A percentile compares a stretch with the other conserved stretches of the same genome.
phyloP scores from a whole-genome alignment of 306 rosid genomes.

The Vigna trinervia region DNA sequence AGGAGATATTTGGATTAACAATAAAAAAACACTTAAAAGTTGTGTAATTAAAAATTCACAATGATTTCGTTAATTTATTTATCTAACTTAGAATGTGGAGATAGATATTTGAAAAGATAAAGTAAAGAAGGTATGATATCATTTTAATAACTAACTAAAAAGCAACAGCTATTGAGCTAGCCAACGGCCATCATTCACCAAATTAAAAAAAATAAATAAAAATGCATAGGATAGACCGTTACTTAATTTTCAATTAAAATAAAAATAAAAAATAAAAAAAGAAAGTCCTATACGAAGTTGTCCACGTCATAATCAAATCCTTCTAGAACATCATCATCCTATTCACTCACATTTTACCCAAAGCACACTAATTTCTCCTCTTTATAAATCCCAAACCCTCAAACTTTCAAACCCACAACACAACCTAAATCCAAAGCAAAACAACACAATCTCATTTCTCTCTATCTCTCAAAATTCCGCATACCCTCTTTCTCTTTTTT shows the following conservation, averaged over 20 bases:
- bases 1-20: too few species aligned
- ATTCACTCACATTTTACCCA: neutral
- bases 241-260: neutral
- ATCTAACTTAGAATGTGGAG: neutral
- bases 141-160: neutral
- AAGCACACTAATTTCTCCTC: neutral
- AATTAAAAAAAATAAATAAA: too few species aligned
- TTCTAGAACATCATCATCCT: neutral
- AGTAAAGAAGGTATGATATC: neutral
- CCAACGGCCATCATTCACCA: too few species aligned
- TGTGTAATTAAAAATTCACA: too few species aligned
- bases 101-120: neutral
- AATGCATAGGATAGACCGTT: neutral
- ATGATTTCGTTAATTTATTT: too few species aligned
- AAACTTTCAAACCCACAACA: neutral
- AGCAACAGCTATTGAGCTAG: neutral
- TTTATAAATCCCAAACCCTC: constrained; percentile 17
- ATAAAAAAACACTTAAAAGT: too few species aligned
- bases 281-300: neutral
- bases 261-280: too few species aligned
- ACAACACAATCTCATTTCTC: neutral
- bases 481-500: neutral
- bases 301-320: neutral
- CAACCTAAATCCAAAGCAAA: neutral
- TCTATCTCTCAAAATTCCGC: neutral